A percentile compares a stretch with the other conserved stretches of the same genome.
Evolutionary conservation across 2,329 filamentous ascomycete genomes (phyloP).

Genomic region (Calonectria pseudoturangicola): DNA sequence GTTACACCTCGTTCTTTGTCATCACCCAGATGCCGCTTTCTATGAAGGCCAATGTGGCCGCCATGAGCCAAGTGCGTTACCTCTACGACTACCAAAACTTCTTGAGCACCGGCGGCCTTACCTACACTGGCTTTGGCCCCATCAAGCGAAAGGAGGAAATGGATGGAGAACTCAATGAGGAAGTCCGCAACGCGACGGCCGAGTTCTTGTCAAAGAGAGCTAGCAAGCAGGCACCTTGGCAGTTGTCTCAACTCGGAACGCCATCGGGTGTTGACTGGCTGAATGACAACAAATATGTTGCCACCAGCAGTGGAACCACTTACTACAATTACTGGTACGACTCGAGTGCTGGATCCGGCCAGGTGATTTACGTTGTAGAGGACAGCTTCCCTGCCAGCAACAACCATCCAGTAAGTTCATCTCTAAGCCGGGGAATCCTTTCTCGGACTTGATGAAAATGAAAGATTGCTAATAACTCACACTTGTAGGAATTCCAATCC

Average conservation of each 20-base stretch:
- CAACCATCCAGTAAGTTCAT: constrained; percentile 1
- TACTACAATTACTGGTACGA: constrained; percentile 22
- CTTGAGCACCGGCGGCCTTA: constrained; percentile 6
- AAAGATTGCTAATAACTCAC: not conserved
- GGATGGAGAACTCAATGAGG: not conserved
- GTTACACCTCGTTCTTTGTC: constrained; percentile 19
- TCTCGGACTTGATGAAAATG: not conserved
- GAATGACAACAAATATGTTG: constrained; percentile 12
- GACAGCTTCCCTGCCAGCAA: not conserved
- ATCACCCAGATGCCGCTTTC: constrained; percentile 10
- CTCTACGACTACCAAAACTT: constrained; percentile 32
- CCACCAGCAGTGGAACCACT: not conserved
- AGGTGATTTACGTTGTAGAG: constrained; percentile 17
- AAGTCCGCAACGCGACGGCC: not conserved
- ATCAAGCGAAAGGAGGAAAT: not conserved
- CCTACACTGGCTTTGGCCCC: not conserved
- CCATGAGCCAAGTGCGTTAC: constrained; percentile 22
- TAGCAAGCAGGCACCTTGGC: constrained; percentile 5
- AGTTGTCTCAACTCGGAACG: constrained; percentile 11
- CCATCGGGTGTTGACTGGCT: constrained; percentile 11
- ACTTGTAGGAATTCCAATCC: not conserved
- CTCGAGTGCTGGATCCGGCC: constrained; percentile 6
- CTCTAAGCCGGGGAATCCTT: no score
- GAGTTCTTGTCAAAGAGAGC: not conserved
- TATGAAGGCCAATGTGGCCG: not conserved